Evolutionary conservation across 257 asterid species (phyloP), one percentile per base, ranked within the genome.

Genomic region (Fraxinus americana): DNA sequence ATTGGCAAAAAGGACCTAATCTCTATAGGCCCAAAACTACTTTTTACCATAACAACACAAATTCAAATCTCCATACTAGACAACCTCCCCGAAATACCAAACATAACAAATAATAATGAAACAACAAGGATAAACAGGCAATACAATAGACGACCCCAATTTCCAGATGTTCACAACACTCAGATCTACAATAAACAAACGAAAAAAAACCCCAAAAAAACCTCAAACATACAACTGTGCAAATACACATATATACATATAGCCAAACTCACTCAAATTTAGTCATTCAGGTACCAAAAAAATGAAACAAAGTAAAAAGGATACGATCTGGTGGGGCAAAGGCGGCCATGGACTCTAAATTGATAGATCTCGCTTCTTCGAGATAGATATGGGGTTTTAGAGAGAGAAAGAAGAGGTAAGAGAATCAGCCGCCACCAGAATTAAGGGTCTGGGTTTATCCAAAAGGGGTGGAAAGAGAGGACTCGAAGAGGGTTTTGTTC

Each of bases 321-420:
- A 88, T 90, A 90, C 95, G 91, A 84, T 90, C 95, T 70, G 91
- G 83, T 52, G 88, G 85, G 80, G 89, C 89, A 75, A 89, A 89
- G 75, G 90, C 83, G 27, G 92, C 91, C 92, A 90, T 90, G 78
- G 73, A 41, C 52, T 50, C 76, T 23, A 76, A 32, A 39, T 36
- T 11, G 13, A 63, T 32, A 27, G 69, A 63, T 63, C 69, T 82
- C 83, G 67, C 2, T 80, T 43, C 50, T 39, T 25, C 61, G 12
- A 45, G 48, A 71, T 36, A 63, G 35, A 63, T 5, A 23, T n/a
- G 17, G 36, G 1, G 69, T 59, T 74, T 72, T 14, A 70, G 75
- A 75, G 76, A 80, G 83, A 74, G 41, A 34, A 23, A 70, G 36
- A 27, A 63, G 14, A 36, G 8, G 67, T 0, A 9, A 3, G 34